Percentiles rank a stretch among this genome's conserved stretches.
phyloP scores from a whole-genome alignment of 768 basidiomycete species.

The Collybia mongolica region DNA sequence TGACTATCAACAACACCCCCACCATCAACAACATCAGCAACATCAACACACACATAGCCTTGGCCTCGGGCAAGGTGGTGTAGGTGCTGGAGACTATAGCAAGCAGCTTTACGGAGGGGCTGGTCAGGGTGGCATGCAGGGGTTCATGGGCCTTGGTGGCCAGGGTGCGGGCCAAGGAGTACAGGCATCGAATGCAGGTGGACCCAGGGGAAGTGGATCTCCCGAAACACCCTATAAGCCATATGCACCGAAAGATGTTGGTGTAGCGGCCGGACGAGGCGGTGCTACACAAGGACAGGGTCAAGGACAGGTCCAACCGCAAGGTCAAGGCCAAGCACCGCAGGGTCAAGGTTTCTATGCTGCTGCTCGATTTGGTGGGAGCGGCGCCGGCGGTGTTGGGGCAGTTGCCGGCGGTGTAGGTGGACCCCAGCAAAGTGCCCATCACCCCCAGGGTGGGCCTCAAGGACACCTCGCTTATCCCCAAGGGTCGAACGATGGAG shows the following conservation, averaged over 20 bases:
- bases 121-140: constrained; percentile 60
- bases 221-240: constrained; percentile 78
- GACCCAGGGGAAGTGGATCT: constrained; percentile 53
- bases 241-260: constrained; percentile 67
- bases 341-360: constrained; percentile 53
- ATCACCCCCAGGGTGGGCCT: constrained; percentile 44
- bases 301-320: constrained; percentile 49
- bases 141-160: constrained; percentile 65
- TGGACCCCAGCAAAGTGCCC: constrained; percentile 40
- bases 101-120: constrained; percentile 47
- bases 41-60: constrained; percentile 53
- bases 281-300: constrained; percentile 42
- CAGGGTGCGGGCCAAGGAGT: constrained; percentile 37
- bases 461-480: constrained; percentile 63
- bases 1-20: constrained; percentile 50
- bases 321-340: constrained; percentile 49
- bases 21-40: constrained; percentile 49
- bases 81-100: constrained; percentile 39
- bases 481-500: constrained; percentile 61
- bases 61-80: constrained; percentile 38
- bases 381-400: constrained; percentile 32
- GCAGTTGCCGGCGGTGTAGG: constrained; percentile 35
- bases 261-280: constrained; percentile 44
- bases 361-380: constrained; percentile 42
- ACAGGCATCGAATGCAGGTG: constrained; percentile 40